Conservation (phyloP, 2,329 filamentous ascomycete genomes). For the Arthrinium puccinioides region DNA sequence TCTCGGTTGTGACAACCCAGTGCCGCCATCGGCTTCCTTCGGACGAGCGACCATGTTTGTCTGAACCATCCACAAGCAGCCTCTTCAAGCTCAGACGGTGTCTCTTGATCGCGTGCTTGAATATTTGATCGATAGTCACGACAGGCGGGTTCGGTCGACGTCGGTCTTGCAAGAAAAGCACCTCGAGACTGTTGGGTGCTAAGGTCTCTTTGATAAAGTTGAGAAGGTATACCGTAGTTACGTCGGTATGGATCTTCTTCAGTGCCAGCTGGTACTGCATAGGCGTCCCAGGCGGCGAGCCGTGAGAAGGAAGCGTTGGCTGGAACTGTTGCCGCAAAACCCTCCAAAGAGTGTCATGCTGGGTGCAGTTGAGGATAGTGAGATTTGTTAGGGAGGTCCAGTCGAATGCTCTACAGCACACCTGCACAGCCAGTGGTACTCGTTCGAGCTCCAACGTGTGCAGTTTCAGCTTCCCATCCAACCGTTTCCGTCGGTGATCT, state of each 20-base stretch:
- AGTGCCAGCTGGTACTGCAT: constrained; percentile 57
- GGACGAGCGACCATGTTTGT: constrained; percentile 33
- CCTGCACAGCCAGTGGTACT: constrained; percentile 62
- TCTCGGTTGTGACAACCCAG: constrained; percentile 65
- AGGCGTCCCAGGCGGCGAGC: constrained; percentile 23
- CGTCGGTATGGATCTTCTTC: constrained; percentile 70
- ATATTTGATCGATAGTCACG: constrained; percentile 64
- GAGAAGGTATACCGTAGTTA: constrained; percentile 60
- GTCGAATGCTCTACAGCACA: constrained; percentile 65
- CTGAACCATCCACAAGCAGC: constrained; percentile 65
- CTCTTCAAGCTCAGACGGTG: constrained; percentile 66
- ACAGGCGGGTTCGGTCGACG: constrained; percentile 38
- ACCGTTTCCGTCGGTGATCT: constrained; percentile 25
- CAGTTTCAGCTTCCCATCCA: constrained; percentile 56
- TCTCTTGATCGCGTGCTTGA: constrained; percentile 60
- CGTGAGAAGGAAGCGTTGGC: constrained; percentile 28
- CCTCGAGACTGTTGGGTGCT: constrained; percentile 72
- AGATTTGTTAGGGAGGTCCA: constrained; percentile 66
- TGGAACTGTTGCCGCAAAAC: constrained; percentile 57
- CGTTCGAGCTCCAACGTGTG: constrained; percentile 69
- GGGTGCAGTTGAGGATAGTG: constrained; percentile 66
- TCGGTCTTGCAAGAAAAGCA: constrained; percentile 67
- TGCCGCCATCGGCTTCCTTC: constrained; percentile 49
- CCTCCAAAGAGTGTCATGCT: constrained; percentile 71
- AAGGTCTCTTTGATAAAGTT: constrained; percentile 71